These are phyloP conservation scores for Trichoderma sp. DNA, from an alignment of 2,329 filamentous ascomycete genomes.

Conservation along the genomic window DNA sequence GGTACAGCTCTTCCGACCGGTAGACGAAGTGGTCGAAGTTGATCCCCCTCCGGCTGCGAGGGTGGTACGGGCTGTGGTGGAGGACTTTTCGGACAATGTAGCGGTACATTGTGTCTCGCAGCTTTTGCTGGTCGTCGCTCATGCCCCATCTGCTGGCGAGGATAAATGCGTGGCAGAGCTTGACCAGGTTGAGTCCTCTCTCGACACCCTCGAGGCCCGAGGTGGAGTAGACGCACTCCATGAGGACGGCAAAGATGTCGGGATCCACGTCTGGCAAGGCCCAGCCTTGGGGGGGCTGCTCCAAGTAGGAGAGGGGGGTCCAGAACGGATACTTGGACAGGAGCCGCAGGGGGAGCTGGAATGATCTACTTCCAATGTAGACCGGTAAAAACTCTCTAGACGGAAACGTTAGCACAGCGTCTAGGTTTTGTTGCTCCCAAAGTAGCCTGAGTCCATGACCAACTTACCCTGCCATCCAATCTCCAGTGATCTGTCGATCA, in stretches of 20 bases:
- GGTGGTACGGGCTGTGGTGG: slow-evolving; percentile 23
- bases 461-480: slow-evolving; percentile 11
- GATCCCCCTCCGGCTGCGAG: slow-evolving; percentile 23
- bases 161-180: slow-evolving; percentile 22
- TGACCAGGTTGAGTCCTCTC: slow-evolving; percentile 24
- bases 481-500: neutral
- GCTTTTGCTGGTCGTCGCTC: slow-evolving; percentile 21
- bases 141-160: slow-evolving; percentile 23
- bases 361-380: neutral
- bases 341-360: slow-evolving; percentile 15
- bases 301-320: neutral
- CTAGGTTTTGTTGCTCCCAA: neutral
- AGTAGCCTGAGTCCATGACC: too few relatives aligned
- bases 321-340: slow-evolving; percentile 13
- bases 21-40: slow-evolving; percentile 22
- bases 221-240: slow-evolving; percentile 20
- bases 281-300: slow-evolving; percentile 16
- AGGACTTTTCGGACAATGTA: slow-evolving; percentile 28
- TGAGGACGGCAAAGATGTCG: slow-evolving; percentile 26
- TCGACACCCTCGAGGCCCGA: slow-evolving; percentile 25
- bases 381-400: neutral
- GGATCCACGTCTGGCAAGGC: slow-evolving; percentile 15
- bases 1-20: slow-evolving; percentile 28
- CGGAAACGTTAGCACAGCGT: neutral
- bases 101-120: slow-evolving; percentile 22